Conservation (phyloP, 495 filamentous ascomycete species). For the Podospora didyma region DNA sequence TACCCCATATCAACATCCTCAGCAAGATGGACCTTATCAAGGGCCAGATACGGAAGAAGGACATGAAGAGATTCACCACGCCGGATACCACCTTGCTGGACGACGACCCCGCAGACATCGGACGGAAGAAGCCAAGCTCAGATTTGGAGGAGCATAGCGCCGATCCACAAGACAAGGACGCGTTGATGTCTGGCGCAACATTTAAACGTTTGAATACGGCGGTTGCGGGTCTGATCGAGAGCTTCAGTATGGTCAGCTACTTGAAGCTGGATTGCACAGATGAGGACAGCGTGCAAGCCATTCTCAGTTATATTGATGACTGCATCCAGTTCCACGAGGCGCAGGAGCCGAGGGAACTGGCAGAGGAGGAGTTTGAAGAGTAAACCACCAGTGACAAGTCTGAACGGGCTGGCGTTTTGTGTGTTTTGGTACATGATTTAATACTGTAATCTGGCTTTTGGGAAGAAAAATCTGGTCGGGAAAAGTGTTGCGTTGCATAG, state of each 20-base stretch:
- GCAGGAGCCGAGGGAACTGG: constrained; percentile 85
- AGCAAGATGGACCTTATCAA: constrained; percentile 96
- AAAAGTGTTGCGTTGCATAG: constrained; percentile 40
- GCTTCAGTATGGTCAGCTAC: constrained; percentile 96
- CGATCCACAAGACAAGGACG: constrained; percentile 57
- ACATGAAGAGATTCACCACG: constrained; percentile 81
- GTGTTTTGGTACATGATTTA: no score
- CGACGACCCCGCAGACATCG: constrained; percentile 57
- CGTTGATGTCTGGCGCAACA: constrained; percentile 71
- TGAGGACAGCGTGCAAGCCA: constrained; percentile 84
- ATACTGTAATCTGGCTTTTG: background rate
- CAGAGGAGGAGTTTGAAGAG: constrained; percentile 68
- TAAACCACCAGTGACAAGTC: no score
- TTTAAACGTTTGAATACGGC: constrained; percentile 78
- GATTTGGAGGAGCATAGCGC: constrained; percentile 36
- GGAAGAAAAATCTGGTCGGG: background rate
- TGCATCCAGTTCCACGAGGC: constrained; percentile 94
- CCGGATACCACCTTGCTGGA: constrained; percentile 76
- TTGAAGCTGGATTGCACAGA: constrained; percentile 84
- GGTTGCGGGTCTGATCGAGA: constrained; percentile 86
- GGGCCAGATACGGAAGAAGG: constrained; percentile 72
- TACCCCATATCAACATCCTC: constrained; percentile 91
- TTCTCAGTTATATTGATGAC: constrained; percentile 97
- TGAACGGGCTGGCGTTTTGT: no score
- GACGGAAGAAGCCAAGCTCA: constrained; percentile 35